Percentiles rank a stretch among this genome's conserved stretches.
Evolutionary conservation across 108 stramenopile genomes (phyloP).

Genomic region (Chaetoceros muelleri): DNA sequence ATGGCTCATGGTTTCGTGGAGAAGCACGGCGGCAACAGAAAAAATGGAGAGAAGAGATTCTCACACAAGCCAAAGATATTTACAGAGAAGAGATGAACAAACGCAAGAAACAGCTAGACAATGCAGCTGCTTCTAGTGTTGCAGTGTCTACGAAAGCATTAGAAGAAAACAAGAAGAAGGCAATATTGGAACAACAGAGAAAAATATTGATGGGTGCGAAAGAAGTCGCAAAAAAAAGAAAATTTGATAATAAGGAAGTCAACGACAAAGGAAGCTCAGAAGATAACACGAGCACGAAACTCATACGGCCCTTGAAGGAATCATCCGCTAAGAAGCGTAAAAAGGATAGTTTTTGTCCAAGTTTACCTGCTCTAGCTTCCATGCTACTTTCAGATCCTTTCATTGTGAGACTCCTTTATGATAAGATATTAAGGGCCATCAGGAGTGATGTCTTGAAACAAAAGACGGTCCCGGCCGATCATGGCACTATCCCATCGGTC

Average conservation of each 20-base stretch:
- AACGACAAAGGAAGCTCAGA: slow-evolving; percentile 12
- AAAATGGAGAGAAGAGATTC: slow-evolving; percentile 60
- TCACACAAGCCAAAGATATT: slow-evolving; percentile 44
- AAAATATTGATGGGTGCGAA: slow-evolving; percentile 1
- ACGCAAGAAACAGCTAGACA: slow-evolving; percentile 35
- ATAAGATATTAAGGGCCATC: slow-evolving; percentile 48
- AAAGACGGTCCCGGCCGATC: slow-evolving; percentile 39
- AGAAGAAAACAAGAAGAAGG: slow-evolving; percentile 13
- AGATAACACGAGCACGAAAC: slow-evolving; percentile 18
- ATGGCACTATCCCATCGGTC: slow-evolving; percentile 54
- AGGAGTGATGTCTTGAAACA: slow-evolving; percentile 39
- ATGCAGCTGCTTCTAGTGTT: slow-evolving; percentile 13
- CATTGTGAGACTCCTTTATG: slow-evolving; percentile 60
- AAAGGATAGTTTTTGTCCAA: slow-evolving; percentile 40
- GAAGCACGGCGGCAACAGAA: slow-evolving; percentile 72
- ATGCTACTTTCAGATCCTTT: slow-evolving; percentile 84
- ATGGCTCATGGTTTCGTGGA: slow-evolving; percentile 68
- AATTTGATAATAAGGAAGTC: slow-evolving; percentile 19
- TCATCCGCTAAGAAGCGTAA: slow-evolving; percentile 41
- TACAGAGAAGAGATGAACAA: slow-evolving; percentile 44
- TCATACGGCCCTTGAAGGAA: slow-evolving; percentile 31
- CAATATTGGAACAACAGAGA: slow-evolving; percentile 1
- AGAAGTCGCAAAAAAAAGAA: slow-evolving; percentile 10
- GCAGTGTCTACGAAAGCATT: slow-evolving; percentile 28
- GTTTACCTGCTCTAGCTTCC: slow-evolving; percentile 68